These are phyloP conservation scores for Fusarium denticulatum DNA, from an alignment of 2,329 filamentous ascomycete species.

Conservation along the genomic window DNA sequence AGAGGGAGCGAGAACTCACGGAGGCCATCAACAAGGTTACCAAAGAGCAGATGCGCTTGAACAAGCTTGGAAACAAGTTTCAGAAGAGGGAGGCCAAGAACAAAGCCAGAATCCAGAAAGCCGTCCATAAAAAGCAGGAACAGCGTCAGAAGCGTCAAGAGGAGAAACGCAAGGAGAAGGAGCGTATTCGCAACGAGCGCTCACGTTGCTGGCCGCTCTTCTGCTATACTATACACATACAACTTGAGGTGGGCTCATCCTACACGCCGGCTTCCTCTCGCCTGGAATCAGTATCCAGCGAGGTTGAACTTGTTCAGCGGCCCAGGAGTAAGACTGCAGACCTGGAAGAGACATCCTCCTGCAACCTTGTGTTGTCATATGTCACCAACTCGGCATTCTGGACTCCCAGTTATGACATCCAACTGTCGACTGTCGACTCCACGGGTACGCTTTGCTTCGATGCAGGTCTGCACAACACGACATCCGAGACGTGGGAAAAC, in stretches of 20 bases:
- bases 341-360: constrained; percentile 38
- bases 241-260: constrained; percentile 55
- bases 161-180: constrained; percentile 55
- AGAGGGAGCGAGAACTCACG: constrained; percentile 47
- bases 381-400: constrained; percentile 67
- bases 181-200: constrained; percentile 54
- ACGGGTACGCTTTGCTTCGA: constrained; percentile 68
- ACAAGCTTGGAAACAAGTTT: constrained; percentile 41
- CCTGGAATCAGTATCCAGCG: constrained; percentile 61
- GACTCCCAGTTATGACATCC: constrained; percentile 70
- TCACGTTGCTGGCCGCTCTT: constrained; percentile 61
- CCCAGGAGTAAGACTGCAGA: constrained; percentile 46
- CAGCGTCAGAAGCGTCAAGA: constrained; percentile 49
- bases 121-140: constrained; percentile 49
- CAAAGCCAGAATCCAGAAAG: constrained; percentile 48
- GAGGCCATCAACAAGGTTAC: constrained; percentile 46
- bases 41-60: constrained; percentile 49
- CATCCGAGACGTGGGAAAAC: constrained; percentile 71
- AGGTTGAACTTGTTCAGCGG: constrained; percentile 59
- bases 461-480: constrained; percentile 69
- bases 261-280: constrained; percentile 59
- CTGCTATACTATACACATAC: constrained; percentile 61
- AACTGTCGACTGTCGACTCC: constrained; percentile 65
- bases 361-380: constrained; percentile 66
- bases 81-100: constrained; percentile 43